Base-by-base conservation (phyloP, 1,139 yeast species). In the Lodderomyces pseudojiufengensis region DNA sequence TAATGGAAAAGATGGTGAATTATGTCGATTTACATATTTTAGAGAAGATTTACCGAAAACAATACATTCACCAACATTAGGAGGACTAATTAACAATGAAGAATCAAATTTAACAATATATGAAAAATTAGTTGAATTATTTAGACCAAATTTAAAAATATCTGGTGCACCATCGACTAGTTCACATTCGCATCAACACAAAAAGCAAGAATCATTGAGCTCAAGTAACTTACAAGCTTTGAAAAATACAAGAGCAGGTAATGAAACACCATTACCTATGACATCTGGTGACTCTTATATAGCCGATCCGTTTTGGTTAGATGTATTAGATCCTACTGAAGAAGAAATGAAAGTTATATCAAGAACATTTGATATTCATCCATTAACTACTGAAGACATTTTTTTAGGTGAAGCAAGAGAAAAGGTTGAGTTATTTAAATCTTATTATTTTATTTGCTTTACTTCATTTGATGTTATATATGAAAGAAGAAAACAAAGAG, bases 311-410 rank as follows among this genome's bases (percentile, higher is more conserved):
- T 86, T 85, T 53, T 92, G 98, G 97, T 69, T 92, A 9, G 98
- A 92, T 58, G 85, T 92, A 15, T 65, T 85, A 38, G 84, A 88
- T 51, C 98, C 98, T 3, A 85, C 95, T 0, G 98, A 90, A 51
- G 95, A 86, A 45, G 98, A 92, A 58, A 90, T 92, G 96, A 88
- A 88, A 55, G 94, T 85, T 1, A 54, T 92, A 11, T 80, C 95
- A 20, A 88, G 88, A 50, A 80, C 97, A 0, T 92, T 92, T 61
- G 95, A 95, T 1, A 86, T 90, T 41, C 98, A 90, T 58, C 97
- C 97, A 0, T 73, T 90, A 50, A 92, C 98, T 0, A 85, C 97
- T 0, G 98, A 92, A 56, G 98, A 92, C 64, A 92, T 92, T 38
- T 86, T 86, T 47, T 66, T 90, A 24, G 96, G 96, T 3, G 98